Evolutionary conservation across 2,329 filamentous ascomycete species (phyloP).

Genomic region (Coleophoma cylindrospora): DNA sequence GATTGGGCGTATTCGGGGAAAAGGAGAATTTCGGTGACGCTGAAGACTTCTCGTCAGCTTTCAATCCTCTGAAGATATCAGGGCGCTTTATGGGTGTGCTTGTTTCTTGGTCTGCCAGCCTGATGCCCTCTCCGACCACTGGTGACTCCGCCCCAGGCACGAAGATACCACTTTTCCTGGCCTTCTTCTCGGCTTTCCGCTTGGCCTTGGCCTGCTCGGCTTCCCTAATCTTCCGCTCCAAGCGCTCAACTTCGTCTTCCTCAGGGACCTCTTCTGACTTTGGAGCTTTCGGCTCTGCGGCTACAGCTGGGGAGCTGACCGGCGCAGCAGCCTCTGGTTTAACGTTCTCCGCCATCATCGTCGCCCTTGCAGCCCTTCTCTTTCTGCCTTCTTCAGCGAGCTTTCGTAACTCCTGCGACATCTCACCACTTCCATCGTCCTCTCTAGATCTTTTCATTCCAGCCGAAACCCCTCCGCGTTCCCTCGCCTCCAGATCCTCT

Average conservation of each 20-base stretch:
- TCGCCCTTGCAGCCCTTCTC: constrained; percentile 42
- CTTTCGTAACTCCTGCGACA: constrained; percentile 46
- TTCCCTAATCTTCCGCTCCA: constrained; percentile 38
- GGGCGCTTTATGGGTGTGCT: constrained; percentile 26
- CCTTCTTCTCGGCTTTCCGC: constrained; percentile 31
- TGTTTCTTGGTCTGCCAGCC: constrained; percentile 12
- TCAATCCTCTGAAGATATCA: constrained; percentile 28
- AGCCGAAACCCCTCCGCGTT: constrained; percentile 44
- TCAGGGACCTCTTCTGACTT: constrained; percentile 19
- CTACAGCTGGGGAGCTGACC: constrained; percentile 7
- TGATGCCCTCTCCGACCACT: constrained; percentile 7
- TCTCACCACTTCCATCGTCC: constrained; percentile 32
- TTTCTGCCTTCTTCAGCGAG: constrained; percentile 47
- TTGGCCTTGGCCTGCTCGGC: constrained; percentile 32
- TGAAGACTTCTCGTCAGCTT: constrained; percentile 35
- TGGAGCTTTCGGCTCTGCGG: background rate
- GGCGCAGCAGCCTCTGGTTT: constrained; percentile 2
- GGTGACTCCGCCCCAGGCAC: constrained; percentile 17
- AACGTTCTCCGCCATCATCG: constrained; percentile 27
- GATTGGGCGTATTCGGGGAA: constrained; percentile 19
- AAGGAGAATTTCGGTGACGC: constrained; percentile 27
- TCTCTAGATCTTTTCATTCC: constrained; percentile 57
- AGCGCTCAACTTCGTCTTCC: constrained; percentile 36
- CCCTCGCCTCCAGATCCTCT: constrained; percentile 78
- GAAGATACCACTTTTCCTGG: constrained; percentile 29